Evolutionary conservation across 225 moss, liverwort and hornwort species (phyloP), one percentile per base, ranked within the genome.

Genomic region (Straminergon stramineum): DNA sequence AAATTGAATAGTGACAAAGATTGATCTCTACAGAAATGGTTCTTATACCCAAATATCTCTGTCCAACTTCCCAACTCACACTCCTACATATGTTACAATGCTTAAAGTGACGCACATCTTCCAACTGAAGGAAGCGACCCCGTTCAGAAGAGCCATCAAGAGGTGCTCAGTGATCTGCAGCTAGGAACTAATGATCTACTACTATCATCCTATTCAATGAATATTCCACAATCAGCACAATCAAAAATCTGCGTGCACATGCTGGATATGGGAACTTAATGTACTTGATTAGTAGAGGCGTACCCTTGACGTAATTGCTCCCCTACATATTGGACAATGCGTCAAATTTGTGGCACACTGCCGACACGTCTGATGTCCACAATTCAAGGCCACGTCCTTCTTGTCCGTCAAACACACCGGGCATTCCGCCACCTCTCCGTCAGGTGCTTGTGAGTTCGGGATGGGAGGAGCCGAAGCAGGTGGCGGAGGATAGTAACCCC

Each of bases 321-420:
- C 84, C 79, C 96, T 89, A 86, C 97, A 98, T 17, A 94, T 90
- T 15, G 97, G 97, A 85, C 97, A 97, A 65, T 62, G 91, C 20
- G 89, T 82, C 70, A 98, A 84, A 83, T 84, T 93, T 39, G 56
- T 41, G 23, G 95, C 96, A 92, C 96, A 97, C 12, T 89, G 85
- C 11, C 93, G 93, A n/a, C 97, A 98, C 8, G 98, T 96, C 93
- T 95, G 97, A 84, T 98, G 98, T 4, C 97, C 97, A 70, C 98
- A 98, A 51, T 90, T 92, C 75, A 98, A 96, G 13, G 93, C 95
- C 92, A 92, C 91, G 60, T 96, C 98, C 85, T 94, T 95, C 88
- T 89, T 94, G 80, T 94, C 90, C 15, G 75, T 85, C 83, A 94
- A 83, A 88, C 97, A 98, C n/a, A 97, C 92, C 5, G 95, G 97